Evolutionary conservation across 306 rosid species (phyloP).

Genomic region (Trifolium dubium): DNA sequence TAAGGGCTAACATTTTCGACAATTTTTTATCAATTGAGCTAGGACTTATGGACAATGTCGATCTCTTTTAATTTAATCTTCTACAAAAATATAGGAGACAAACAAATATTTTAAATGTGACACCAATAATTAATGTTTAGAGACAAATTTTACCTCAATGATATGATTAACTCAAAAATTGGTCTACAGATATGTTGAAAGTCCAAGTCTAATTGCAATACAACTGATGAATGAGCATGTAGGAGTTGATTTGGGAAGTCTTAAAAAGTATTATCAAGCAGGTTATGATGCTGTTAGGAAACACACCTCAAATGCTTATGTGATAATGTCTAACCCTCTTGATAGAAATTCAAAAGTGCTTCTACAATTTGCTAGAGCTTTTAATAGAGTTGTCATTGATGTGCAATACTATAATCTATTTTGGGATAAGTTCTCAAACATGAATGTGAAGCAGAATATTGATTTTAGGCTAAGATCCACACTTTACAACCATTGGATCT

Average conservation of each 20-base stretch:
- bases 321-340: conserved; percentile 58
- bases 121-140: no score
- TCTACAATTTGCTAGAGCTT: conserved; percentile 49
- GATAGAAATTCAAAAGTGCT: conserved; percentile 51
- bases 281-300: conserved; percentile 60
- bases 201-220: conserved; percentile 51
- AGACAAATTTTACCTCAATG: neutral
- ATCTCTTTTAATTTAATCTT: neutral
- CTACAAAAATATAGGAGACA: neutral
- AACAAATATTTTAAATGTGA: no score
- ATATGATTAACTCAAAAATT: neutral
- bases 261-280: conserved; percentile 49
- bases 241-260: conserved; percentile 53
- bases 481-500: no score
- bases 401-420: conserved; percentile 66
- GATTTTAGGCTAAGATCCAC: conserved; percentile 39
- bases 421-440: conserved; percentile 40
- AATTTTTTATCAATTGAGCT: no score
- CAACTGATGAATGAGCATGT: conserved; percentile 65
- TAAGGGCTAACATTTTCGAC: no score
- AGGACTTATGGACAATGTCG: no score
- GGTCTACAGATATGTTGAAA: conserved; percentile 50
- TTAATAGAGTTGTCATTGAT: conserved; percentile 50
- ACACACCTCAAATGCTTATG: conserved; percentile 52
- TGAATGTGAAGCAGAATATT: conserved; percentile 53